Evolutionary conservation across 768 basidiomycete genomes (phyloP).

Genomic region (Erythrobasidium yunnanense): DNA sequence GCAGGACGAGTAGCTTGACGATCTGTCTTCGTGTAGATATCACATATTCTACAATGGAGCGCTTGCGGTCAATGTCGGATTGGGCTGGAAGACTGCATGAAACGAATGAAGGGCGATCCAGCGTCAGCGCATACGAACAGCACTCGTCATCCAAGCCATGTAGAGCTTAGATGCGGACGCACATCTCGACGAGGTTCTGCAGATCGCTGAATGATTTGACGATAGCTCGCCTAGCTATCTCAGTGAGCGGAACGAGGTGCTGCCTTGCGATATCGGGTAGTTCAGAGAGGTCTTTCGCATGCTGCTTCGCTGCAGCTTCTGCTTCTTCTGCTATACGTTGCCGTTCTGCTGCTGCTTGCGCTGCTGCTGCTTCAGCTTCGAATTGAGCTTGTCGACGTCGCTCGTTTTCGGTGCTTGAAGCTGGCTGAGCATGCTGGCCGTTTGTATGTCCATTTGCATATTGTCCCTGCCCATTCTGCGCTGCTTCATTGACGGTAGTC

Average conservation of each 20-base stretch:
- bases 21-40: conserved; percentile 83
- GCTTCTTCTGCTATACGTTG: background rate
- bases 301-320: background rate
- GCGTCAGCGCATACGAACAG: too few species aligned
- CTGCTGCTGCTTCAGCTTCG: too few species aligned
- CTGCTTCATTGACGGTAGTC: background rate
- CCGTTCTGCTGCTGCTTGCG: background rate
- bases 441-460: too few species aligned
- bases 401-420: too few species aligned
- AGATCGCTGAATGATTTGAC: conserved; percentile 18
- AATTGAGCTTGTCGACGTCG: too few species aligned
- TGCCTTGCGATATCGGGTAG: conserved; percentile 10
- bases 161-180: background rate
- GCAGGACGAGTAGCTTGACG: conserved; percentile 73
- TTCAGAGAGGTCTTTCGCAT: background rate
- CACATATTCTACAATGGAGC: conserved; percentile 74
- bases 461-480: background rate
- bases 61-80: conserved; percentile 53
- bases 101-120: background rate
- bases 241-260: conserved; percentile 13
- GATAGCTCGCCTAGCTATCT: conserved; percentile 6
- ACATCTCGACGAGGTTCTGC: conserved; percentile 22
- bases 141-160: background rate
- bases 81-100: conserved; percentile 32
- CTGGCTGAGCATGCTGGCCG: too few species aligned